Evolutionary conservation across 345 rosid genomes (phyloP).

Genomic region (Gossypium longicalyx): DNA sequence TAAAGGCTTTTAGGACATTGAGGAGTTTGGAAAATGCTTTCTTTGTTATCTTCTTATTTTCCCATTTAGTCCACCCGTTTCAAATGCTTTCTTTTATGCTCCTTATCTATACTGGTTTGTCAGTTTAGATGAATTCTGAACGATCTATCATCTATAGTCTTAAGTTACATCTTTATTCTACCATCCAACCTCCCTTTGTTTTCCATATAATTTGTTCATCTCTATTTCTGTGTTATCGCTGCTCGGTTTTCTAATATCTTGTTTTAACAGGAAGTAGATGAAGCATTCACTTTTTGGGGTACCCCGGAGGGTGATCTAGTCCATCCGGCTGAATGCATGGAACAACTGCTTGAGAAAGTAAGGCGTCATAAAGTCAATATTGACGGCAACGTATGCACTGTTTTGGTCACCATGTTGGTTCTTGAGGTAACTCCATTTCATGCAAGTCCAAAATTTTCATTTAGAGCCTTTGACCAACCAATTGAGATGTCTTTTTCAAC

Average conservation of each 20-base stretch:
- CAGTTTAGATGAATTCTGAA: neutral
- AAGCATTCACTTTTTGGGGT: constrained; percentile 88
- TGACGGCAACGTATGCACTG: constrained; percentile 80
- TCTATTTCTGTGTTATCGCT: neutral
- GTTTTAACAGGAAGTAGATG: constrained; percentile 73
- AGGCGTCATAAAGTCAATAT: constrained; percentile 77
- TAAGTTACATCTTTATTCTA: too few species aligned
- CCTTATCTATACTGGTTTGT: neutral
- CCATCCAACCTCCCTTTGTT: too few species aligned
- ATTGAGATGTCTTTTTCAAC: neutral
- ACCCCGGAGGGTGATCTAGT: constrained; percentile 73
- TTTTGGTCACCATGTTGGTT: constrained; percentile 79
- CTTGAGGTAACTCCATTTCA: constrained; percentile 64
- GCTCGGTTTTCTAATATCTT: constrained; percentile 2
- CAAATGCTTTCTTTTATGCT: neutral
- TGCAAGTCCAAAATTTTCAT: neutral
- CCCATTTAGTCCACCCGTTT: neutral
- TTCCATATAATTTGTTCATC: too few species aligned
- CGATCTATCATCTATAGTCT: too few species aligned
- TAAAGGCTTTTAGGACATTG: constrained; percentile 28
- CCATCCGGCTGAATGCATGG: constrained; percentile 98
- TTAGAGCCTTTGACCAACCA: neutral
- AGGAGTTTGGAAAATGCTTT: neutral
- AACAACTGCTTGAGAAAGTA: constrained; percentile 89
- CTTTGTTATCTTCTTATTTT: neutral